phyloP scores from a whole-genome alignment of 345 rosid genomes.

The Boechera stricta region DNA sequence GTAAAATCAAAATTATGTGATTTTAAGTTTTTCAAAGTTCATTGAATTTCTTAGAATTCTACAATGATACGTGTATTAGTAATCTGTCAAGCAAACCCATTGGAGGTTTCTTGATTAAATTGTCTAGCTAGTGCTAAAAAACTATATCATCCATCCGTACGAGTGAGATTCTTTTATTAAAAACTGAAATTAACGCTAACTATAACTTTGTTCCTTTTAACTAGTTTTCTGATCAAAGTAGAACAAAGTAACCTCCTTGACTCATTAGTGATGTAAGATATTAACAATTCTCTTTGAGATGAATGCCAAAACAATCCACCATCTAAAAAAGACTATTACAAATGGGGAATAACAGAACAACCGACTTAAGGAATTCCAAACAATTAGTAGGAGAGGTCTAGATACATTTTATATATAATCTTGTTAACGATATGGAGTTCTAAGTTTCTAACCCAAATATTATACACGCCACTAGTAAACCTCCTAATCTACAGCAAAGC shows the following conservation, averaged over 20 bases:
- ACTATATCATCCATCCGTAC: background rate
- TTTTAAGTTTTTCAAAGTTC: too few species aligned
- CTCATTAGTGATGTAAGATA: background rate
- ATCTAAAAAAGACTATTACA: too few species aligned
- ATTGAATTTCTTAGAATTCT: background rate
- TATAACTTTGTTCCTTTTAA: too few species aligned
- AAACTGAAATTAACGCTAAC: background rate
- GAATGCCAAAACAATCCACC: background rate
- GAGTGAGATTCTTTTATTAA: background rate
- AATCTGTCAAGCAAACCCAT: background rate
- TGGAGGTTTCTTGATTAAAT: background rate
- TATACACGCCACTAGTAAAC: background rate
- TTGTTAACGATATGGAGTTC: background rate
- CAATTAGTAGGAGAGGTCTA: background rate
- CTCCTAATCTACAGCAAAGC: background rate
- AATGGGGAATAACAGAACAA: background rate
- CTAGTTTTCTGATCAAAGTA: too few species aligned
- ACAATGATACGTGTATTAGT: background rate
- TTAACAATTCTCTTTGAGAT: background rate
- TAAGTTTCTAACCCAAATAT: background rate
- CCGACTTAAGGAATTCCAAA: background rate
- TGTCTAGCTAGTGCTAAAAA: background rate
- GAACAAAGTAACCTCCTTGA: background rate
- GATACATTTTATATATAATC: background rate
- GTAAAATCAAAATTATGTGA: background rate